Conservation (phyloP, 2,329 filamentous ascomycete genomes). For the Tolypocladium guangdongense region DNA sequence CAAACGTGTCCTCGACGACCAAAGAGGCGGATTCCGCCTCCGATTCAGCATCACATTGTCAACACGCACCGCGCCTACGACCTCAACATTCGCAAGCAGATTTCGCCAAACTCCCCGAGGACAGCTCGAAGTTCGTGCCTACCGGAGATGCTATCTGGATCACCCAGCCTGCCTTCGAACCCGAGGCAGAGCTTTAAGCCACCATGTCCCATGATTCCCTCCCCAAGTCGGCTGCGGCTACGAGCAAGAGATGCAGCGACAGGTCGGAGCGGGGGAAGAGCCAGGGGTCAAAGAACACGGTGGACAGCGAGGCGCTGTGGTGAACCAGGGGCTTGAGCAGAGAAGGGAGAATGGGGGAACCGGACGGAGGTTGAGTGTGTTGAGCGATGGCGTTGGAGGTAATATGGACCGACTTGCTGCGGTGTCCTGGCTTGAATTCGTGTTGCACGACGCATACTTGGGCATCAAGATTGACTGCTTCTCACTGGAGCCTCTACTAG, state of each 20-base stretch:
- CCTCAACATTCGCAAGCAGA: conserved; percentile 20
- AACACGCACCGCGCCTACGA: conserved; percentile 21
- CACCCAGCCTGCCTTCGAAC: conserved; percentile 17
- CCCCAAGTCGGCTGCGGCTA: conserved; percentile 5
- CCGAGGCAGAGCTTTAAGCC: conserved; percentile 13
- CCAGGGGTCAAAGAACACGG: conserved; percentile 3
- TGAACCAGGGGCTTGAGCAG: background rate
- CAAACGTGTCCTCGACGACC: conserved; percentile 22
- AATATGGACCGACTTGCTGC: background rate
- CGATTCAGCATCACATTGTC: conserved; percentile 9
- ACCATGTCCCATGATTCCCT: conserved; percentile 8
- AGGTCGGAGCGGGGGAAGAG: conserved; percentile 3
- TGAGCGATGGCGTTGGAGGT: background rate
- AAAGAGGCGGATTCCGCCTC: conserved; percentile 9
- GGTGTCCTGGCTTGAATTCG: background rate
- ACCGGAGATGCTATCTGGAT: conserved; percentile 13
- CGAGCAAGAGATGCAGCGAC: conserved; percentile 4
- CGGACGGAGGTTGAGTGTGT: background rate
- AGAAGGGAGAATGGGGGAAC: background rate
- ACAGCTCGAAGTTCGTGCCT: conserved; percentile 8
- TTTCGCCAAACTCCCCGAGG: conserved; percentile 15
- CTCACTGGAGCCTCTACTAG: background rate
- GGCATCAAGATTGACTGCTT: background rate
- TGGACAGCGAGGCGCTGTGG: conserved; percentile 11
- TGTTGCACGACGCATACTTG: background rate